Evolutionary conservation across 2,329 filamentous ascomycete species (phyloP).

Genomic region (Waltergamsia citrina): DNA sequence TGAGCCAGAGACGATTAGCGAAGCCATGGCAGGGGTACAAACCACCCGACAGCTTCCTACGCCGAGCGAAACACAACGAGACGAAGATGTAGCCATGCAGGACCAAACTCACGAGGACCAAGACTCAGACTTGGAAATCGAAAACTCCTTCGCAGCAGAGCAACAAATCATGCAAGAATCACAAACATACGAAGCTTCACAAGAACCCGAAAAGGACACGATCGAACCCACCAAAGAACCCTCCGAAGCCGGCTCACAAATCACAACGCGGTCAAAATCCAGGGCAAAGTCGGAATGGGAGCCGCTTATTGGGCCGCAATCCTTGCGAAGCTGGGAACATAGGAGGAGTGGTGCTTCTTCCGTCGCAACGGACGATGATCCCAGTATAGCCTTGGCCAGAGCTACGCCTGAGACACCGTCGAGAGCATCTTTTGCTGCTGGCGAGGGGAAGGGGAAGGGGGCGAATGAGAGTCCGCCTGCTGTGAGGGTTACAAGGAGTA

Average conservation of each 20-base stretch:
- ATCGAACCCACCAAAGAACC: not conserved
- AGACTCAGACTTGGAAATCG: constrained; percentile 5
- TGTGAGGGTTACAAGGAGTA: constrained; percentile 16
- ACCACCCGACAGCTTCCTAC: not conserved
- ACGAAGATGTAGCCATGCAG: not conserved
- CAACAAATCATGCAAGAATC: constrained; percentile 13
- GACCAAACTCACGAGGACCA: constrained; percentile 3
- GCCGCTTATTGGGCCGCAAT: constrained; percentile 15
- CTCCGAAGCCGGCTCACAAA: not conserved
- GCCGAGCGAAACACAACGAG: not conserved
- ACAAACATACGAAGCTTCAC: not conserved
- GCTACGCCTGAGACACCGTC: constrained; percentile 8
- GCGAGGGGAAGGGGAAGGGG: constrained; percentile 5
- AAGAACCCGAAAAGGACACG: not conserved
- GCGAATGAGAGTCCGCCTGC: constrained; percentile 10
- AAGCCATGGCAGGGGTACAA: not conserved
- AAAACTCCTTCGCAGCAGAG: constrained; percentile 10
- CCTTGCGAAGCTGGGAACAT: constrained; percentile 18
- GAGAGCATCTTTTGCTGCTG: no score
- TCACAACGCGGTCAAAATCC: constrained; percentile 6
- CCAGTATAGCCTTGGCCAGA: constrained; percentile 18
- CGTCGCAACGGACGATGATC: constrained; percentile 15
- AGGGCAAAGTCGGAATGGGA: constrained; percentile 11
- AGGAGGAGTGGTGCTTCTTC: constrained; percentile 5
- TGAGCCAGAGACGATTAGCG: not conserved